A percentile compares a stretch with the other conserved stretches of the same genome.
Conservation (phyloP, 768 basidiomycete species). For the Trichaptum fuscoviolaceum region DNA sequence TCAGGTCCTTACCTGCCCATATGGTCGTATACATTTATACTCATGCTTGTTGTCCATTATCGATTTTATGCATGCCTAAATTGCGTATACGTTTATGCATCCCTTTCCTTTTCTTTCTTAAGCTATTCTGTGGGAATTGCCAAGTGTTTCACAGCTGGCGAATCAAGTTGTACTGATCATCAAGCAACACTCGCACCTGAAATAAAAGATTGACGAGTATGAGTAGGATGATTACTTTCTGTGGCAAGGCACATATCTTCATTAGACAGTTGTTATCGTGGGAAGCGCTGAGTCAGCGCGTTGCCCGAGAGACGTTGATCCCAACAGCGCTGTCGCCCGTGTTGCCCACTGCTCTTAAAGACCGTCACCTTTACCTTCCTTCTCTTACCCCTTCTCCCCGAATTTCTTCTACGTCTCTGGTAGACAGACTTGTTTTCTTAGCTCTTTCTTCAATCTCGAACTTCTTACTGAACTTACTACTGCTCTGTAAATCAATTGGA, state of each 20-base stretch:
- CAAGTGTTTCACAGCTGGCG: background rate
- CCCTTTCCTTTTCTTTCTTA: background rate
- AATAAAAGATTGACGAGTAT: background rate
- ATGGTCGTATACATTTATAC: background rate
- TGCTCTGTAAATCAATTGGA: background rate
- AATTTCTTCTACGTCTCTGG: constrained; percentile 1
- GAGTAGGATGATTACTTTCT: background rate
- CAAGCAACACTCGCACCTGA: background rate
- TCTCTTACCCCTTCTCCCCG: background rate
- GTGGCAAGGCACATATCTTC: background rate
- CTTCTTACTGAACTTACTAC: background rate
- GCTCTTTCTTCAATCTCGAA: background rate
- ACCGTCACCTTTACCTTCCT: background rate
- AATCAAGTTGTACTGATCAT: background rate
- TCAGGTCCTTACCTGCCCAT: background rate
- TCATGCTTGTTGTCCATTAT: background rate
- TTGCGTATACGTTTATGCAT: background rate
- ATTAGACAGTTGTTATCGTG: background rate
- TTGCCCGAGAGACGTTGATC: constrained; percentile 1
- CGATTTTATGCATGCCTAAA: background rate
- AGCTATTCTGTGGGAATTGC: background rate
- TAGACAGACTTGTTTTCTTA: constrained; percentile 1
- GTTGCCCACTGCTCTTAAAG: background rate
- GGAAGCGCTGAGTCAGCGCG: background rate
- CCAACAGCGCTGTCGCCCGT: background rate